Evolutionary conservation across 2,329 filamentous ascomycete genomes (phyloP), one percentile per base, ranked within the genome.

Genomic region (Orbilia javanica): DNA sequence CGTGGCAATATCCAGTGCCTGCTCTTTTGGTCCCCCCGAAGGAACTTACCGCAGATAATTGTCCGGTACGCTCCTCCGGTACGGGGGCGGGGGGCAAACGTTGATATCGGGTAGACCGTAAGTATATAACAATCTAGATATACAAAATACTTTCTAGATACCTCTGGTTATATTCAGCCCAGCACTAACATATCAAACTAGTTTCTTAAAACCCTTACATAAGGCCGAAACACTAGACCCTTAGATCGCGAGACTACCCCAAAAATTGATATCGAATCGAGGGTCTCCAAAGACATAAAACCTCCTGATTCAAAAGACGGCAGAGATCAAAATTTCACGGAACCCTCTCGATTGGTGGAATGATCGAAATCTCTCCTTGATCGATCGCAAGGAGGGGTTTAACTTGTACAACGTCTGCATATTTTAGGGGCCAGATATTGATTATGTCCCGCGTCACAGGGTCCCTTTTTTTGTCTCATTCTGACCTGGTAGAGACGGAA

Each of bases 211-310:
- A 10, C 50, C 46, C 22, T 31, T 22, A 46, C 8, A 46, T 53
- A 53, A 31, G 50, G 25, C 50, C 25, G 50, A 53, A 53, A 53
- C 27, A 29, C 8, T 29, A 11, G 13, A 53, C 4, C 50, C 50
- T 53, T 29, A 31, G 22, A 29, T 29, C 10, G 22, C 22, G 20
- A 29, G 25, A n/a, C 50, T 53, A 53, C 50, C 25, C 46, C 25
- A 53, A 2, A 53, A 53, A 53, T 27, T 53, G 50, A 53, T 31
- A 53, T 53, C 50, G 50, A 53, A 53, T 53, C 50, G 50, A 53
- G 50, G 25, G 25, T 10, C 7, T 27, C 46, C 29, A 31, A 18
- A 27, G 46, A 50, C 46, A 22, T 18, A 13, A 29, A 31, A 53
- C 22, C 50, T 53, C 50, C 50, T 53, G 50, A 53, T 53, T 53